Evolutionary conservation across 306 rosid genomes (phyloP), one percentile per base, ranked within the genome.

Genomic region (Rosa persica): DNA sequence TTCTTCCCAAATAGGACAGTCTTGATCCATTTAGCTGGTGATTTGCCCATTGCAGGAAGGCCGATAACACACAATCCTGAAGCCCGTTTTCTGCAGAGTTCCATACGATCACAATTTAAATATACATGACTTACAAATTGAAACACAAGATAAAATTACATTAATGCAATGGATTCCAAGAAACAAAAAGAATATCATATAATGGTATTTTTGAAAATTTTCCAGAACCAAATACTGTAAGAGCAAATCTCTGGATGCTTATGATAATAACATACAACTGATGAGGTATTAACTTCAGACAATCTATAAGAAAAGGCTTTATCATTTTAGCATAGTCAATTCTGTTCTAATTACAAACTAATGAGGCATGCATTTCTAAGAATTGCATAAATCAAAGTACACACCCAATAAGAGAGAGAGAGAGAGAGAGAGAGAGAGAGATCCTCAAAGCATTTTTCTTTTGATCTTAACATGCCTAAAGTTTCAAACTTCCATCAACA

Each of bases 21-120:
- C 89, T 73, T 92, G 85, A 94, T 77, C 98, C 98, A 94, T 87
- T 92, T 94, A 51, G 87, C 97, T 8, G 96, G 97, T 49, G 96
- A 90, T 84, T 86, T 92, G 57, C 96, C 96, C 98, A 94, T 94
- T 76, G 85, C 77, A 74, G 55, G 67, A 70, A 73, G 72, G 62
- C 76, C 78, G 76, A 81, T 68, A 81, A 73, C 93, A 67, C 60
- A 70, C 80, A 39, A 61, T 73, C 76, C 83, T 60, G 16, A 73
- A 69, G 38, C 55, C 52, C 58, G 22, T 67, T 68, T 61, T 72
- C 78, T 46, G 74, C 76, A 83, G 49, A 49, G 62, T 75, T 67
- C 67, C 54, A 69, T 36, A 9, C 3, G 27, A 19, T 74, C 30
- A 49, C 69, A 51, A 58, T 40, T 70, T 62, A 72, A 52, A 70